Base-by-base conservation (phyloP, 164 flowering plant genomes). In the Hamamelis virginiana region DNA sequence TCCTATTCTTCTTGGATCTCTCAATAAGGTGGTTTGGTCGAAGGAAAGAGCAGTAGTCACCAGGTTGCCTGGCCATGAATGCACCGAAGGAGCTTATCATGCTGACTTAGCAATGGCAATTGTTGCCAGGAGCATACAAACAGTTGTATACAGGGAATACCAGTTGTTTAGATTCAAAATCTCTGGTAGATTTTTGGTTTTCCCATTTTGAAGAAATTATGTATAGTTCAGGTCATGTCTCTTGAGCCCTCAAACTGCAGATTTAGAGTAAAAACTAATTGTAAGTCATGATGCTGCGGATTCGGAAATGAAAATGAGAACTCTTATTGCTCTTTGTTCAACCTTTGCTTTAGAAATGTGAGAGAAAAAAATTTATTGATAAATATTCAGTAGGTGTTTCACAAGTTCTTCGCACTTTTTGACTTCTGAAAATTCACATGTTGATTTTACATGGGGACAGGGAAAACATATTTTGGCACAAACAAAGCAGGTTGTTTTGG, bases 141-240 rank as follows among this genome's bases (percentile, higher is more conserved):
- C 10, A 77, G 67, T 46, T 70, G 74, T 67, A 65, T 56, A 62
- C 61, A 71, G 65, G 73, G 65, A 75, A 67, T 73, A 62, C 59
- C 28, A 56, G 59, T 43, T 23, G 8, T 19, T 47, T 69, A 69
- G 76, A 33, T 53, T 56, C 16, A n/a, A 53, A 26, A 44, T 62
- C 11, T 62, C 53, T 50, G 47, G 58, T 58, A 16, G 9, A 33
- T 51, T n/a, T n/a, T n/a, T 66, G 28, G 3, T 44, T 19, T 19
- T 19, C 19, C 8, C 1, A 9, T 8, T 55, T 19, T 19, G 22
- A 66, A 59, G 51, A 59, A 68, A 28, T 69, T 67, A 11, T 80
- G 80, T 77, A 77, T 70, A 77, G 66, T 28, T 60, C 11, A 28
- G 8, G 4, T 73, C 53, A 45, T 26, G 44, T 8, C 46, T 72